Evolutionary conservation across 2,329 filamentous ascomycete genomes (phyloP), one percentile per base, ranked within the genome.

Genomic region (Colletotrichum cordylinicola): DNA sequence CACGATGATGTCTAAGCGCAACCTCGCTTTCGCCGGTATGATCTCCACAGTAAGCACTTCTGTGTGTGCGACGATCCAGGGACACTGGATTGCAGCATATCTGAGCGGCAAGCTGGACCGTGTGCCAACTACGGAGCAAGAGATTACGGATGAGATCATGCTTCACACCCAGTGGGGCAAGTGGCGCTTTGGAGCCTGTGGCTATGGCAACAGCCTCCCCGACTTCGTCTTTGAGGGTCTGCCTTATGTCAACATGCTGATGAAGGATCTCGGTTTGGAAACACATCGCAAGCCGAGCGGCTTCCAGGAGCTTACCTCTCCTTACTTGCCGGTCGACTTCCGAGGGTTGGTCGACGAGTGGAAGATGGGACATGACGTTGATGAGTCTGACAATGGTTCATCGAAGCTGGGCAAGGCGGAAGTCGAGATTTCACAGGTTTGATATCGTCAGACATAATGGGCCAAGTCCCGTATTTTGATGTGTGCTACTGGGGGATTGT

Each of bases 181-280:
- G 52, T 88, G 88, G 83, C 85, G 90, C n/a, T 90, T 90, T 76
- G 87, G 43, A 52, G 43, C 87, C 1, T 85, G 82, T 67, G 90
- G 90, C 0, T 89, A 89, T 74, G 90, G 90, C 2, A 35, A 35
- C 2, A 82, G 82, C 61, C 83, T 87, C 65, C 88, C 88, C 0
- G 91, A 93, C 79, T 88, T 92, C 67, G 90, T 91, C 4, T 93
- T 92, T 74, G 91, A 93, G 81, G 87, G 86, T 1, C 75, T 93
- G 39, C 91, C 91, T 4, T 94, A 92, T 80, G 77, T 80, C 8
- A 80, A 84, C 24, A 77, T 77, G 77, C 33, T 80, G 48, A 65
- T 79, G 71, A 68, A 64, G 24, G 79, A 80, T 37, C 35, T 80
- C 33, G 75, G 76, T 2, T 64, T 80, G 27, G 55, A 37, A 10